Evolutionary conservation across 371 early-diverging fungal genomes (phyloP), one percentile per base, ranked within the genome.

Genomic region (Haplosporangium sp.): DNA sequence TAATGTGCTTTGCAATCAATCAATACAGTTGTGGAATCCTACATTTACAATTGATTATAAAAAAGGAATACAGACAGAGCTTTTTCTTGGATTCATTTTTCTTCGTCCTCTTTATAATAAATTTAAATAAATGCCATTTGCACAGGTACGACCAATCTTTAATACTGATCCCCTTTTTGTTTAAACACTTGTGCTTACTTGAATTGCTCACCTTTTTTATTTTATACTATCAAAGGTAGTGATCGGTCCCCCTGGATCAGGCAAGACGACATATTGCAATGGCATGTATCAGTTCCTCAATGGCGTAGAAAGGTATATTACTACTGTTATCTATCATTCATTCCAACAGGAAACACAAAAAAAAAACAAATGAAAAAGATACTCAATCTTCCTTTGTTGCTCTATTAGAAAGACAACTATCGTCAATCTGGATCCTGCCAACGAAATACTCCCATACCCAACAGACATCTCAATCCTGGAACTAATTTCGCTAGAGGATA

Each of bases 371-470:
- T 27, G 27, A 27, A 27, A 27, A 27, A 56, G 56, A 37, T 63
- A n/a, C 27, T 15, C 47, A 35, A 69, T 38, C 27, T 56, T 64
- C 15, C 19, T 20, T 40, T 37, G 11, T 35, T 44, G 2, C 17
- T 61, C 19, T 38, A n/a, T 27, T 58, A 94, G 98, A 81, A 91
- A 92, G 74, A 89, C 93, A 10, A 91, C 93, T 59, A 91, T 99
- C 53, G 93, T 99, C 35, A 99, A 99, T 85, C 88, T 99, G 45
- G 99, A 99, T 86, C 99, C 99, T 13, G 99, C 99, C 19, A 97
- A 97, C 75, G 96, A 97, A 40, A 72, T 87, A 70, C 86, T 95
- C 63, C 94, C 94, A 35, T 97, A 98, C 84, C 86, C 94, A n/a
- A 94, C 96, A 61, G 89, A 92, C 17, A 89, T 97, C 40, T 92